These are phyloP conservation scores for Teratosphaeriaceae sp. DNA, from an alignment of 2,329 filamentous ascomycete genomes.

Conservation along the genomic window DNA sequence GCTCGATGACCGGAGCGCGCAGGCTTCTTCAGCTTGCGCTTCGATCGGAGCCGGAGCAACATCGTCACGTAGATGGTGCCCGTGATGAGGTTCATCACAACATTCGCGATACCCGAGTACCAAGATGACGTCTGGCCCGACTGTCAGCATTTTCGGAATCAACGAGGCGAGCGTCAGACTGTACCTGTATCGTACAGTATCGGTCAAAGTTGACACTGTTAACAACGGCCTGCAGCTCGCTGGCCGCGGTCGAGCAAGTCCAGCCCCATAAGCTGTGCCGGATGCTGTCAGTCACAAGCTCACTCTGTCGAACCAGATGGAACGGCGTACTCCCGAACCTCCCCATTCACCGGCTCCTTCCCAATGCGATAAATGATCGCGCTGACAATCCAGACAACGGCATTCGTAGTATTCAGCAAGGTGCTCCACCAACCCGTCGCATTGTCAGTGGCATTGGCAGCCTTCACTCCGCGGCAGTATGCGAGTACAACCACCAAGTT, in stretches of 20 bases:
- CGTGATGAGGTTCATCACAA: neutral
- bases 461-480: slow-evolving; percentile 26
- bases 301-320: neutral
- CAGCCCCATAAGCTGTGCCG: slow-evolving; percentile 35
- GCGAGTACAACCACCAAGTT: slow-evolving; percentile 30
- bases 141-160: neutral
- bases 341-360: slow-evolving; percentile 28
- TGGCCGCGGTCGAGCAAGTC: slow-evolving; percentile 31
- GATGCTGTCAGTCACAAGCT: neutral
- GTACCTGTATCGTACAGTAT: slow-evolving; percentile 23
- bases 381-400: slow-evolving; percentile 31
- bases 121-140: neutral
- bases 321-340: slow-evolving; percentile 19
- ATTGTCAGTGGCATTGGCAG: slow-evolving; percentile 28
- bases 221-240: slow-evolving; percentile 33
- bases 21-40: neutral
- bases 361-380: slow-evolving; percentile 31
- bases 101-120: neutral
- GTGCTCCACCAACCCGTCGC: slow-evolving; percentile 26
- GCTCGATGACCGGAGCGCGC: neutral
- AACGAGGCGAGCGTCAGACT: neutral
- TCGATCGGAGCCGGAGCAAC: neutral
- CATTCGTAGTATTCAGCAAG: slow-evolving; percentile 26
- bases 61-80: neutral
- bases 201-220: slow-evolving; percentile 30